A percentile compares a stretch with the other conserved stretches of the same genome.
Evolutionary conservation across 78 protist genomes (phyloP).

Genomic region (Corallochytrium limacisporum): DNA sequence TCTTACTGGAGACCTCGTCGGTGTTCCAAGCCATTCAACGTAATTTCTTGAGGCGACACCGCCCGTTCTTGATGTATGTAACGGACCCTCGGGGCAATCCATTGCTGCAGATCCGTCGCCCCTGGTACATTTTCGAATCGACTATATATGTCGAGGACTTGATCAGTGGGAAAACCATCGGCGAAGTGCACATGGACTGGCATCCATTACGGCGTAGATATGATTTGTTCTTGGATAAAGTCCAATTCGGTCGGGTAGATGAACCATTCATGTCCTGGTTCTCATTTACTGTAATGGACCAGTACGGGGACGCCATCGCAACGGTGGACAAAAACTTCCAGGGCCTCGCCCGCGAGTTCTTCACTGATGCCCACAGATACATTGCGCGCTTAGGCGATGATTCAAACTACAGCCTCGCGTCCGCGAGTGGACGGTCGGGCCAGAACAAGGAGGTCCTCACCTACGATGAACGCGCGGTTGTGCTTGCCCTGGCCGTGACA

Average conservation of each 20-base stretch:
- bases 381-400: background rate
- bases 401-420: too few species aligned
- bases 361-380: slow-evolving; percentile 1
- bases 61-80: too few species aligned
- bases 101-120: too few species aligned
- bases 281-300: background rate
- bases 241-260: background rate
- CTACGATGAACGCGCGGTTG: slow-evolving; percentile 1
- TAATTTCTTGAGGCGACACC: too few species aligned
- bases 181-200: too few species aligned
- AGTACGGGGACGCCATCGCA: background rate
- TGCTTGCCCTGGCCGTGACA: background rate
- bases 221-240: background rate
- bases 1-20: too few species aligned
- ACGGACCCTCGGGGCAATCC: too few species aligned
- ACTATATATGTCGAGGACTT: too few species aligned
- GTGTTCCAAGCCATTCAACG: too few species aligned
- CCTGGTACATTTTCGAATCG: too few species aligned
- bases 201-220: background rate
- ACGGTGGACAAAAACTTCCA: background rate
- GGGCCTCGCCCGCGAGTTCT: background rate
- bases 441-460: background rate
- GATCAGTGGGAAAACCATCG: too few species aligned
- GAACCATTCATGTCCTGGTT: background rate
- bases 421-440: too few species aligned